Conservation (phyloP, 371 early-diverging fungal species). For the Gilbertella persicaria region DNA sequence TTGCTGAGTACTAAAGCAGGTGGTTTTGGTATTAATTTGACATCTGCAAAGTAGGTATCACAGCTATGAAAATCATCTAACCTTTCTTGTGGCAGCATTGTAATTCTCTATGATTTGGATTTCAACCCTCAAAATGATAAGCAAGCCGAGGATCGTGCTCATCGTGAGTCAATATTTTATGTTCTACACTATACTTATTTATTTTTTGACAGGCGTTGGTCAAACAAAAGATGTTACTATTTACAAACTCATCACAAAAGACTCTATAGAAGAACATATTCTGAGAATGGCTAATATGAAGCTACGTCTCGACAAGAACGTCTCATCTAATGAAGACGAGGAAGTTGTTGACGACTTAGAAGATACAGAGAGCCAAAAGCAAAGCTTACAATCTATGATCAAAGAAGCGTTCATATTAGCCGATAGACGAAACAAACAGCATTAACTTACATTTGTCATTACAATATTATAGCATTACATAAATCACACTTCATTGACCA, state of each 20-base stretch:
- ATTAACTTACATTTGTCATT: too few relatives aligned
- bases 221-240: constrained; percentile 88
- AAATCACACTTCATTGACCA: too few relatives aligned
- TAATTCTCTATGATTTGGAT: constrained; percentile 90
- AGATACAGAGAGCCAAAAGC: constrained; percentile 4
- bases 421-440: constrained; percentile 1
- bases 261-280: constrained; percentile 80
- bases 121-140: constrained; percentile 96
- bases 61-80: neutral
- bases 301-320: constrained; percentile 68
- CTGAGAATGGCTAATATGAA: constrained; percentile 68
- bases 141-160: constrained; percentile 94
- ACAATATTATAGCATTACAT: too few relatives aligned
- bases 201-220: constrained; percentile 89
- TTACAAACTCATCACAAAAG: constrained; percentile 68
- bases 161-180: constrained; percentile 50
- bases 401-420: constrained; percentile 12
- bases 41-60: constrained; percentile 72
- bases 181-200: constrained; percentile 21
- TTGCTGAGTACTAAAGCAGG: constrained; percentile 92
- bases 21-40: constrained; percentile 91
- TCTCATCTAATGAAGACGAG: constrained; percentile 13
- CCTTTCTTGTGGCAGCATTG: constrained; percentile 47
- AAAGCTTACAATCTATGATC: constrained; percentile 16
- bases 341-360: constrained; percentile 4